Conservation (phyloP, 371 early-diverging fungal species). For the Catenaria anguillulae region DNA sequence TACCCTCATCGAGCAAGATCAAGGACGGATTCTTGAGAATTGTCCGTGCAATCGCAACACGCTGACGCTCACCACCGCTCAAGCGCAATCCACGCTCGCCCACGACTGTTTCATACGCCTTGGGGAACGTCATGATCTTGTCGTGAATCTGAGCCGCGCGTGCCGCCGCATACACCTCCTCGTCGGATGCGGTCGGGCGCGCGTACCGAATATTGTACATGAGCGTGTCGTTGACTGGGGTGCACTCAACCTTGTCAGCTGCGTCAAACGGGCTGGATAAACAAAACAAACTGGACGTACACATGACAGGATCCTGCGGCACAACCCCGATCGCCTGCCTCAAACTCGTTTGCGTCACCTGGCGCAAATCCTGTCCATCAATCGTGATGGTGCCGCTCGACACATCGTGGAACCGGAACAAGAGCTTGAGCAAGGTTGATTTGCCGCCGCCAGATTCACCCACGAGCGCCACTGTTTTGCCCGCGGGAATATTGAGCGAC, state of each 20-base stretch:
- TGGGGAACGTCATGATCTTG: conserved; percentile 51
- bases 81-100: conserved; percentile 44
- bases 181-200: conserved; percentile 39
- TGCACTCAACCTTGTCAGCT: no score
- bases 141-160: conserved; percentile 57
- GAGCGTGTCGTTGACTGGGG: conserved; percentile 74
- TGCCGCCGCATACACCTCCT: conserved; percentile 48
- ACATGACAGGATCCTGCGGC: conserved; percentile 66
- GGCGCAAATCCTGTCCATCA: conserved; percentile 71
- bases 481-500: conserved; percentile 39
- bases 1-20: conserved; percentile 11
- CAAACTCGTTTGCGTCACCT: conserved; percentile 46
- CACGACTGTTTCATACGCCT: conserved; percentile 61
- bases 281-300: no score
- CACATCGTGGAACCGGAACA: conserved; percentile 82
- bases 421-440: conserved; percentile 71
- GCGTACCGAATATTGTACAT: no score
- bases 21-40: conserved; percentile 39
- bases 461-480: conserved; percentile 36
- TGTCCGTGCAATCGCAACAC: conserved; percentile 72
- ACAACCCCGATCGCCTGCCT: conserved; percentile 68
- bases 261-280: no score
- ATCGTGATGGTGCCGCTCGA: conserved; percentile 62
- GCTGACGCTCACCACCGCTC: conserved; percentile 84
- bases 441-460: conserved; percentile 28